phyloP scores from a whole-genome alignment of 371 early-diverging fungal genomes.

The Circinella minor region DNA sequence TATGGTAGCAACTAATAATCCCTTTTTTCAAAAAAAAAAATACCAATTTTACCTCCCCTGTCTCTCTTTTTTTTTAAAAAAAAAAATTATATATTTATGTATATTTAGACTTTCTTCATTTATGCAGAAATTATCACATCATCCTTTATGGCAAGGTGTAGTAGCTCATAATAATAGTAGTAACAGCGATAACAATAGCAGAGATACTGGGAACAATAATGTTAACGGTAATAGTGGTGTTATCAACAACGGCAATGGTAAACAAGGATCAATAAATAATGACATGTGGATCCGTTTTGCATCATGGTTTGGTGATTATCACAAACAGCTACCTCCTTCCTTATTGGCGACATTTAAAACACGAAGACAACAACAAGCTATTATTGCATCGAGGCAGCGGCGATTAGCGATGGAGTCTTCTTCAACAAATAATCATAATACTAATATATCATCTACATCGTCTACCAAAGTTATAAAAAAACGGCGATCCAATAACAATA shows the following conservation, averaged over 20 bases:
- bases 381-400: slow-evolving; percentile 46
- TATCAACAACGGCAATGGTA: not conserved
- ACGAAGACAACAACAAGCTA: slow-evolving; percentile 46
- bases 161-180: not conserved
- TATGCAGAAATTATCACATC: slow-evolving; percentile 23
- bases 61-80: no score
- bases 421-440: not conserved
- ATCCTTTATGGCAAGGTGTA: slow-evolving; percentile 21
- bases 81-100: not conserved
- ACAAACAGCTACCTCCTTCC: slow-evolving; percentile 15
- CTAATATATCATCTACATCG: no score
- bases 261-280: slow-evolving; percentile 1
- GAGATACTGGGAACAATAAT: no score
- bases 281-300: slow-evolving; percentile 20
- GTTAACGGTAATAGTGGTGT: no score
- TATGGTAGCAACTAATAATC: not conserved
- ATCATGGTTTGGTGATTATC: slow-evolving; percentile 24
- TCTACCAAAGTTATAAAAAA: slow-evolving; percentile 5
- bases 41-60: no score
- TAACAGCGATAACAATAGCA: no score
- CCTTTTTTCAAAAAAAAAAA: not conserved
- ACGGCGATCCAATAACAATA: slow-evolving; percentile 10
- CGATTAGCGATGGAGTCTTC: slow-evolving; percentile 16
- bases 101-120: slow-evolving; percentile 16
- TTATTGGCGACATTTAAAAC: slow-evolving; percentile 22